phyloP scores from a whole-genome alignment of 2,329 filamentous ascomycete genomes.

The Huntiella omanensis region DNA sequence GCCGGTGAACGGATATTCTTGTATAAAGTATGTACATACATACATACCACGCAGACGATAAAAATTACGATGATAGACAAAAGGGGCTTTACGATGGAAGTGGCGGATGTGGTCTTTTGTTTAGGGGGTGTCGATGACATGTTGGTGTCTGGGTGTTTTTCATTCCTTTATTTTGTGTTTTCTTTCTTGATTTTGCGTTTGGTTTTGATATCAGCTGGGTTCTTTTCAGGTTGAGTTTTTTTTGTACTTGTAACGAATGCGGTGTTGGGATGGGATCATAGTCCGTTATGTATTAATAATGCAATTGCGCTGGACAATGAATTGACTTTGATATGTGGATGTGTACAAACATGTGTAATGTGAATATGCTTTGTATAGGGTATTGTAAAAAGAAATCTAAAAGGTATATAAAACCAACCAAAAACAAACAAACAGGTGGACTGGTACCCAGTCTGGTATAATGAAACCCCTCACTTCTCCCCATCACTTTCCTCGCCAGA shows the following conservation, averaged over 20 bases:
- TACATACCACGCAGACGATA: not conserved
- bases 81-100: not conserved
- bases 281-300: not conserved
- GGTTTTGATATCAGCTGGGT: not conserved
- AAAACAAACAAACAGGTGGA: not conserved
- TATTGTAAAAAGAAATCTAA: slow-evolving; percentile 1
- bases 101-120: not conserved
- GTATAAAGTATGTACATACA: not conserved
- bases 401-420: not conserved
- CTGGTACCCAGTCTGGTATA: not conserved
- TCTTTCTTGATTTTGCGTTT: too few species aligned
- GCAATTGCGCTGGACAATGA: not conserved
- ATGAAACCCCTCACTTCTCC: not conserved
- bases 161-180: too few species aligned
- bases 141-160: not conserved
- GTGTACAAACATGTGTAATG: too few species aligned
- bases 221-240: not conserved
- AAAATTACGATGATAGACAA: not conserved
- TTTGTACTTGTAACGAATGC: not conserved
- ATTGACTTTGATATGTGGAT: too few species aligned
- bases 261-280: not conserved
- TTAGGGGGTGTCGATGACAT: not conserved
- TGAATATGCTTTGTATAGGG: not conserved
- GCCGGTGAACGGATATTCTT: slow-evolving; percentile 14
- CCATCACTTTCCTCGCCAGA: not conserved